Percentiles rank a stretch among this genome's conserved stretches.
These are phyloP conservation scores for Geoglossum glabrum DNA, from an alignment of 495 filamentous ascomycete species.

Conservation along the genomic window DNA sequence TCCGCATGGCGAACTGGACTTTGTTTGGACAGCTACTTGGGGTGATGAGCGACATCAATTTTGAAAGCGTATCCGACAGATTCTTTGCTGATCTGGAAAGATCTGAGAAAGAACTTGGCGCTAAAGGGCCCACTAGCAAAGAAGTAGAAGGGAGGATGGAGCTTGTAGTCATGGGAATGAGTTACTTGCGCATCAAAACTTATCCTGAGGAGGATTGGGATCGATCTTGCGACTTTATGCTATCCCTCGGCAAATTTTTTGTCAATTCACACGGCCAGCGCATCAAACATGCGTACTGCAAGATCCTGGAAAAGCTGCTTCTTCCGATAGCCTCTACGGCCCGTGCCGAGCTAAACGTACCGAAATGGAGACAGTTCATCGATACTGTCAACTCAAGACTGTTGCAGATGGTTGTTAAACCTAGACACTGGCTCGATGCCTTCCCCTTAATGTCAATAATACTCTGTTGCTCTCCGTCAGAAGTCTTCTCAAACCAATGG, in stretches of 20 bases:
- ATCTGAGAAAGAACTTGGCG: slow-evolving; percentile 46
- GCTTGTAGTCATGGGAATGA: slow-evolving; percentile 75
- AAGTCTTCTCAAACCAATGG: slow-evolving; percentile 73
- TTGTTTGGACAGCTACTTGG: slow-evolving; percentile 81
- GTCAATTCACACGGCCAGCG: slow-evolving; percentile 62
- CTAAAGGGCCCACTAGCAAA: slow-evolving; percentile 31
- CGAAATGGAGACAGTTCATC: slow-evolving; percentile 72
- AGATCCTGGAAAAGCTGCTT: slow-evolving; percentile 67
- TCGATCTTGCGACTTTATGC: slow-evolving; percentile 75
- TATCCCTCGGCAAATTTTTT: slow-evolving; percentile 61
- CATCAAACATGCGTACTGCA: slow-evolving; percentile 86
- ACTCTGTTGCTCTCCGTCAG: slow-evolving; percentile 69
- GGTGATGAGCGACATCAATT: slow-evolving; percentile 84
- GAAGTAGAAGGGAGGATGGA: slow-evolving; percentile 66
- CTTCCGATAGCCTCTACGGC: slow-evolving; percentile 73
- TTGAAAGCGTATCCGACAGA: slow-evolving; percentile 58
- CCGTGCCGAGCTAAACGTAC: slow-evolving; percentile 46
- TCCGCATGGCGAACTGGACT: slow-evolving; percentile 84
- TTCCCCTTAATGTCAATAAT: slow-evolving; percentile 72
- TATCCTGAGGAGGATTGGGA: slow-evolving; percentile 58
- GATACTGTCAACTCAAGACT: slow-evolving; percentile 54
- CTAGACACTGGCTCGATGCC: slow-evolving; percentile 69
- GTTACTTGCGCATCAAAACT: slow-evolving; percentile 53
- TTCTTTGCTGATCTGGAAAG: slow-evolving; percentile 64
- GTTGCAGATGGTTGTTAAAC: slow-evolving; percentile 68